Evolutionary conservation across 257 asterid genomes (phyloP).

Genomic region (Avicennia marina): DNA sequence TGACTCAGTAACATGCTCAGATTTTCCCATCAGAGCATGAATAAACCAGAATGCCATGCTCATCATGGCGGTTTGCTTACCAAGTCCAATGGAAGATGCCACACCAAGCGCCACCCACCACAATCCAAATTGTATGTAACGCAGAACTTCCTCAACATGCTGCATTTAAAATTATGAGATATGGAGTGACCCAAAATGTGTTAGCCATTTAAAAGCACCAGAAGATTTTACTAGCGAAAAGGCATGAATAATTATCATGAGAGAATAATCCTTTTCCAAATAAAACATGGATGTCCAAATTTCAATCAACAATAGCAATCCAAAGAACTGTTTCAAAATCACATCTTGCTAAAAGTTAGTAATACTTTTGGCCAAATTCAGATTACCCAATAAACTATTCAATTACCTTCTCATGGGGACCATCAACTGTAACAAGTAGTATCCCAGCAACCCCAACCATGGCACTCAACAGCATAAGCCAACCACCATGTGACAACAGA

Average conservation of each 20-base stretch:
- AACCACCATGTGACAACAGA: constrained; percentile 45
- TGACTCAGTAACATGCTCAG: not conserved
- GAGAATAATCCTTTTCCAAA: not conserved
- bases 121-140: constrained; percentile 59
- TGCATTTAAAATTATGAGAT: constrained; percentile 25
- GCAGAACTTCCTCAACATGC: constrained; percentile 72
- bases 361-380: not conserved
- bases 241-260: not conserved
- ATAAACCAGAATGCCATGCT: constrained; percentile 1
- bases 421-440: constrained; percentile 35
- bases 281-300: not conserved
- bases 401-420: constrained; percentile 60
- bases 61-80: constrained; percentile 36
- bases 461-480: constrained; percentile 37
- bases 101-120: constrained; percentile 99
- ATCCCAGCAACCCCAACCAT: constrained; percentile 32
- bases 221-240: not conserved
- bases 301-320: not conserved
- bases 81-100: constrained; percentile 97
- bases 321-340: not conserved
- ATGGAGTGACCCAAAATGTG: constrained; percentile 10
- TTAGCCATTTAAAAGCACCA: not conserved
- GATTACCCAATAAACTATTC: not conserved
- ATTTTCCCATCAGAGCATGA: constrained; percentile 2
- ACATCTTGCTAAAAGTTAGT: not conserved